Percentiles rank a stretch among this genome's conserved stretches.
Conservation (phyloP, 805 yeast genomes). For the Starmerella powellii region DNA sequence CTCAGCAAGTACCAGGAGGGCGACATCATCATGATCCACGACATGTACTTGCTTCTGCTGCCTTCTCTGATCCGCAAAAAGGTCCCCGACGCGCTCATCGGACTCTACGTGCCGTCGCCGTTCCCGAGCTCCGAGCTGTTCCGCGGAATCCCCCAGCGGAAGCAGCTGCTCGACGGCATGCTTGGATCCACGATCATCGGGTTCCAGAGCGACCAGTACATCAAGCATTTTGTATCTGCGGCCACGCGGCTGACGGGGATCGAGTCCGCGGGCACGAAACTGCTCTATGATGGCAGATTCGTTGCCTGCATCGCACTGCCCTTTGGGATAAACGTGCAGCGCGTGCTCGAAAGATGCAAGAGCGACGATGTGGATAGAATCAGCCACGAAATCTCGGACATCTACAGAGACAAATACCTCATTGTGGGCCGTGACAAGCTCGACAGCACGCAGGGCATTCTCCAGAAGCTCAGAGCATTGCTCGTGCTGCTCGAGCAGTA, state of each 20-base stretch:
- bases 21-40: slow-evolving; percentile 86
- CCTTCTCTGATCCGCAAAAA: slow-evolving; percentile 76
- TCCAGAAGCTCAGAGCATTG: slow-evolving; percentile 84
- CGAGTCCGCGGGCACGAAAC: slow-evolving; percentile 38
- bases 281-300: slow-evolving; percentile 64
- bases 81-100: slow-evolving; percentile 60
- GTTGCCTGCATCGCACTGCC: slow-evolving; percentile 69
- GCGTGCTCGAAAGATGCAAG: slow-evolving; percentile 54
- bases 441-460: slow-evolving; percentile 84
- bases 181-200: slow-evolving; percentile 78
- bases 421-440: slow-evolving; percentile 90
- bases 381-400: slow-evolving; percentile 44
- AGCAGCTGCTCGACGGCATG: slow-evolving; percentile 76
- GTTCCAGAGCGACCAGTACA: slow-evolving; percentile 76
- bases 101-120: slow-evolving; percentile 77
- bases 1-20: slow-evolving; percentile 68
- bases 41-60: slow-evolving; percentile 66
- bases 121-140: slow-evolving; percentile 92
- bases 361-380: slow-evolving; percentile 35
- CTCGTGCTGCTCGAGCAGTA: slow-evolving; percentile 78
- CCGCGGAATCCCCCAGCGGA: slow-evolving; percentile 73
- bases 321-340: slow-evolving; percentile 73
- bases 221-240: slow-evolving; percentile 82
- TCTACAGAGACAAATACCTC: slow-evolving; percentile 43
- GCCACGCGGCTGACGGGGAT: slow-evolving; percentile 80